Evolutionary conservation across 352 stramenopile genomes (phyloP).

Genomic region (Globisporangium rhizosaccharum): DNA sequence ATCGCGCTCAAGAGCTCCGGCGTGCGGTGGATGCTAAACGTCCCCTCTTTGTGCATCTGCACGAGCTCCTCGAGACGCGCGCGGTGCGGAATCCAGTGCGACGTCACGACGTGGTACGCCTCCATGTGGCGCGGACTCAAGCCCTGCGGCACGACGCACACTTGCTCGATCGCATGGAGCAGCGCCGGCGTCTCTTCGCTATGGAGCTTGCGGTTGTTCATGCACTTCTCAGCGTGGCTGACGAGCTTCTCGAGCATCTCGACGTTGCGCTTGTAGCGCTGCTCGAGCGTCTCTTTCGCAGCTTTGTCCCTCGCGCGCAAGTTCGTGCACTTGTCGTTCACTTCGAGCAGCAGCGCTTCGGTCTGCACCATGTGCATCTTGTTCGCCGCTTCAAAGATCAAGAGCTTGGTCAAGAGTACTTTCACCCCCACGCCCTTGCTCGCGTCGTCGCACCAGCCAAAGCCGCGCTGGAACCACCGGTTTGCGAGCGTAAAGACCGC

Average conservation of each 20-base stretch:
- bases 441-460: conserved; percentile 59
- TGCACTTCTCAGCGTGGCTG: conserved; percentile 44
- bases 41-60: conserved; percentile 72
- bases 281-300: conserved; percentile 33
- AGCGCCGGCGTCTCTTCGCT: conserved; percentile 56
- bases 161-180: conserved; percentile 57
- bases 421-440: conserved; percentile 58
- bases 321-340: conserved; percentile 59
- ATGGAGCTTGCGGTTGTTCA: conserved; percentile 77
- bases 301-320: conserved; percentile 37
- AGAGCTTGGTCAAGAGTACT: conserved; percentile 41
- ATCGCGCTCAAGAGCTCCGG: conserved; percentile 59
- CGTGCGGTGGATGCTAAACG: conserved; percentile 72
- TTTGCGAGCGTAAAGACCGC: conserved; percentile 54
- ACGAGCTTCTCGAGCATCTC: conserved; percentile 50
- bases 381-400: conserved; percentile 60
- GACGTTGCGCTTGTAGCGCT: conserved; percentile 34
- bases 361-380: conserved; percentile 79
- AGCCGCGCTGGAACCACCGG: conserved; percentile 59
- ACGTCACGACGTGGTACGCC: conserved; percentile 63
- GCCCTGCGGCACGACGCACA: conserved; percentile 48
- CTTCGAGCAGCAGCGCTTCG: conserved; percentile 43
- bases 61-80: conserved; percentile 53
- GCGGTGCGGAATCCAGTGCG: conserved; percentile 48
- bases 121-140: conserved; percentile 38